Evolutionary conservation across 129 eudicot genomes (phyloP).

Genomic region (Lactuca sativa): DNA sequence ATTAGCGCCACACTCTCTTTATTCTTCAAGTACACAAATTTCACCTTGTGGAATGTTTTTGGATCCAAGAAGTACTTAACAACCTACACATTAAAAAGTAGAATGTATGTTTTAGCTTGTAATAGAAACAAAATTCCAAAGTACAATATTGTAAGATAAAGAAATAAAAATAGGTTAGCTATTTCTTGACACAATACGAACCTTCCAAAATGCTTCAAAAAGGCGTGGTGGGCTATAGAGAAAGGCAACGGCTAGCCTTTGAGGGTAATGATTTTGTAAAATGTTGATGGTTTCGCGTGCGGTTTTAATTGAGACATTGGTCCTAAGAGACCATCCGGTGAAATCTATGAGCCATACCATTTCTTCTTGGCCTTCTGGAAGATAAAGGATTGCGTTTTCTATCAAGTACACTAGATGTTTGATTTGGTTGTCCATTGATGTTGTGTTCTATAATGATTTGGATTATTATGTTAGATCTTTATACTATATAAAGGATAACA

Average conservation of each 20-base stretch:
- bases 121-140: too few relatives aligned
- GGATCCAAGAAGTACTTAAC: constrained; percentile 81
- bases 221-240: constrained; percentile 76
- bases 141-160: too few relatives aligned
- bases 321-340: constrained; percentile 76
- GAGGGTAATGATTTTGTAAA: constrained; percentile 83
- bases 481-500: not conserved
- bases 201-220: constrained; percentile 93
- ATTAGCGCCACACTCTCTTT: constrained; percentile 77
- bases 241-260: constrained; percentile 69
- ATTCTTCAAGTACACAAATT: constrained; percentile 77
- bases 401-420: constrained; percentile 72
- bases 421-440: constrained; percentile 65
- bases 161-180: not conserved
- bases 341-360: constrained; percentile 87
- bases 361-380: constrained; percentile 87
- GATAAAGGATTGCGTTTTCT: constrained; percentile 81
- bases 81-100: constrained; percentile 38
- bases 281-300: constrained; percentile 66
- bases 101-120: too few relatives aligned
- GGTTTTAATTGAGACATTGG: constrained; percentile 63
- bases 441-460: constrained; percentile 55
- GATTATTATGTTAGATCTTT: not conserved
- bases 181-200: constrained; percentile 18
- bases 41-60: constrained; percentile 77